A percentile compares a stretch with the other conserved stretches of the same genome.
Evolutionary conservation across 495 filamentous ascomycete species (phyloP).

Genomic region (Penicillium subrubescens): DNA sequence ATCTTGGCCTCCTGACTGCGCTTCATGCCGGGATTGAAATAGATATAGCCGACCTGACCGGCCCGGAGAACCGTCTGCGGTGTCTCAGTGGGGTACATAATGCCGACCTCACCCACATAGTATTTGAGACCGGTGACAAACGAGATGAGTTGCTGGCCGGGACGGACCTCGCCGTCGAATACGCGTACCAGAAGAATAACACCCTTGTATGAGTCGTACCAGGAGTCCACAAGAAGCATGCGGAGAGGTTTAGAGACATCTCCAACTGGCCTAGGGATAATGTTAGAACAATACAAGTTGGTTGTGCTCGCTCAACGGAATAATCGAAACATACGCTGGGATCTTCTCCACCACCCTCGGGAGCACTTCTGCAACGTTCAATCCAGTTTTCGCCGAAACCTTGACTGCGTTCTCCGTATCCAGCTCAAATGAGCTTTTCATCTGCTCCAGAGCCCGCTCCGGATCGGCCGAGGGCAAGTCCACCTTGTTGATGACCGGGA

Average conservation of each 20-base stretch:
- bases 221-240: conserved; percentile 91
- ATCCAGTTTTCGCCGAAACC: conserved; percentile 91
- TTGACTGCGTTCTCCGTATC: conserved; percentile 77
- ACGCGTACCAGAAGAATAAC: conserved; percentile 90
- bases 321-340: conserved; percentile 56
- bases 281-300: conserved; percentile 19
- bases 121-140: conserved; percentile 88
- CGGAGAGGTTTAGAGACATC: conserved; percentile 69
- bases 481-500: conserved; percentile 96
- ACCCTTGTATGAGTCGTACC: conserved; percentile 95
- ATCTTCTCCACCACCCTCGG: conserved; percentile 84
- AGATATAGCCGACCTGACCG: conserved; percentile 93
- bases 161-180: conserved; percentile 82
- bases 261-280: conserved; percentile 61
- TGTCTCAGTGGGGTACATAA: conserved; percentile 90
- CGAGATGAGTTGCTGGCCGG: conserved; percentile 81
- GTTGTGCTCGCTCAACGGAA: neutral
- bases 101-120: conserved; percentile 92
- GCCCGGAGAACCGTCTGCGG: conserved; percentile 78
- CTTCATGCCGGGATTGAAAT: conserved; percentile 99
- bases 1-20: conserved; percentile 91
- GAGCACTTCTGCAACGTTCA: conserved; percentile 78
- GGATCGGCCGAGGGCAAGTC: conserved; percentile 88
- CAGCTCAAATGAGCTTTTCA: conserved; percentile 82
- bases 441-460: conserved; percentile 79